Percentiles rank a stretch among this genome's conserved stretches.
phyloP scores from a whole-genome alignment of 345 rosid species.

The Isatis tinctoria region DNA sequence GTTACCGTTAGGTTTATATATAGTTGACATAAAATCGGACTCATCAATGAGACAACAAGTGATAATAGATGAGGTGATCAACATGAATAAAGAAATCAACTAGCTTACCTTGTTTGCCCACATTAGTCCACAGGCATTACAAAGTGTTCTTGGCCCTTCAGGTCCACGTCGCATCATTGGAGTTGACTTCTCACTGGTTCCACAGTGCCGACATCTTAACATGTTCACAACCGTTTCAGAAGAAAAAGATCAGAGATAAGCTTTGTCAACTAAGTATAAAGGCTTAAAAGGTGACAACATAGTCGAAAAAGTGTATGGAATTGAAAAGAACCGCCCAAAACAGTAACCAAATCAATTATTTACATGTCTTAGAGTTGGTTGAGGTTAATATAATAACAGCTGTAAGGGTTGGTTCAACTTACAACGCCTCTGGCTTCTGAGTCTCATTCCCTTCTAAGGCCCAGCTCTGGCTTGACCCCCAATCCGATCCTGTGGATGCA shows the following conservation, averaged over 20 bases:
- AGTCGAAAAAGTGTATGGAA: background rate
- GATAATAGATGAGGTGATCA: background rate
- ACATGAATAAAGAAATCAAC: background rate
- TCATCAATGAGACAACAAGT: background rate
- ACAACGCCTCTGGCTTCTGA: conserved; percentile 49
- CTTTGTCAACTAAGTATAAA: background rate
- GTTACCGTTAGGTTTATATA: background rate
- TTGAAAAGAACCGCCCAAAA: background rate
- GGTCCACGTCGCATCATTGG: conserved; percentile 80
- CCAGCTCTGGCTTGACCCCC: conserved; percentile 52
- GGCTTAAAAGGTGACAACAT: conserved; percentile 8
- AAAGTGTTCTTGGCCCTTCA: conserved; percentile 70
- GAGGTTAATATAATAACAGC: background rate
- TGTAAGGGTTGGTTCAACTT: conserved; percentile 23
- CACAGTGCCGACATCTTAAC: conserved; percentile 57
- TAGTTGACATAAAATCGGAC: background rate
- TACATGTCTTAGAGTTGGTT: background rate
- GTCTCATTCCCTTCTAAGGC: conserved; percentile 42
- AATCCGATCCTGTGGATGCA: conserved; percentile 40
- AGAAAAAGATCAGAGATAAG: conserved; percentile 1
- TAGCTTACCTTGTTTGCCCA: conserved; percentile 64
- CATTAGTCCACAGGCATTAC: conserved; percentile 74
- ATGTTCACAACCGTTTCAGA: conserved; percentile 20
- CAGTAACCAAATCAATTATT: background rate
- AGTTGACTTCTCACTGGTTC: conserved; percentile 54